Evolutionary conservation across 805 yeast species (phyloP), one percentile per base, ranked within the genome.

Genomic region (Starmera caribaea): DNA sequence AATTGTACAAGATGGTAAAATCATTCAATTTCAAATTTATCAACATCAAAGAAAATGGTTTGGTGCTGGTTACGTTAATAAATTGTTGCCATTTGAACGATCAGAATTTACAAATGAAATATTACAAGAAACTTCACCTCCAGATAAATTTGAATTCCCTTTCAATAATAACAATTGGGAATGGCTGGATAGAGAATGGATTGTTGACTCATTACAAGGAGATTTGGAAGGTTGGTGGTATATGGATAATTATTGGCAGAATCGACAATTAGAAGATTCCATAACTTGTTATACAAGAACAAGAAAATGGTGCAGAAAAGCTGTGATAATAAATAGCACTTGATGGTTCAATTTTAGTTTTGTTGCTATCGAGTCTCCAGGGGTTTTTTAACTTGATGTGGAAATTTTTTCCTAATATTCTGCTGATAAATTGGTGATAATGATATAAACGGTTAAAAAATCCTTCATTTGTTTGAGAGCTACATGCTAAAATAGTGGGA

Each of bases 11-110:
- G 69, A 66, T 36, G 69, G 69, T 16, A 75, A 73, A 46, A 59
- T 67, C 3, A 64, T 77, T 2, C 61, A 68, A 39, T 76, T 77
- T 44, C 71, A 67, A 37, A 58, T 77, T 1, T 50, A 71, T 31
- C 79, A 78, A 47, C 72, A 77, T 46, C 77, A 78, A 51, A 61
- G 85, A 47, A 58, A 81, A 36, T 76, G 82, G 81, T 30, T 76
- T 3, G 81, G 79, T 1, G 43, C 76, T 14, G 84, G 82, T 7
- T 77, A 82, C 82, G 56, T 70, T 31, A 63, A 65, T 37, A 57
- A 61, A 14, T 51, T 75, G 30, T 48, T 75, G 4, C 81, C 82
- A 2, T 61, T 65, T 41, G 83, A 77, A 44, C 48, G 81, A 21
- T 49, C 73, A 1, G 59, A 64, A 15, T 77, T 59, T 47, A 73